These are phyloP conservation scores for Suhomyces bokatorum DNA, from an alignment of 1,139 yeast genomes.

Conservation along the genomic window DNA sequence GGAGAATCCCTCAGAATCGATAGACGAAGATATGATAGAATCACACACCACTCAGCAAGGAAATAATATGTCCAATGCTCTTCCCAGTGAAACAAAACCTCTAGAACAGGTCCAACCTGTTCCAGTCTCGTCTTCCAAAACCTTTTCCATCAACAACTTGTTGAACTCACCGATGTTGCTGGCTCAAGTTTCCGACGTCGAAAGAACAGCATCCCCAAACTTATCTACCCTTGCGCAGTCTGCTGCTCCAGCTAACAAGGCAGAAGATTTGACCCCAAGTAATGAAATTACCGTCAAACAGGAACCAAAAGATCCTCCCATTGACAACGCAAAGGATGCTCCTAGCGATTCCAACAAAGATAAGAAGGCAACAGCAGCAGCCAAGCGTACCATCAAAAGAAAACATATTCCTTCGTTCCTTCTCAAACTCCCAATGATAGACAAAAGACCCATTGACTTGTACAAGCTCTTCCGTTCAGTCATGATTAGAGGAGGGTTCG, in stretches of 20 bases:
- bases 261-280: neutral
- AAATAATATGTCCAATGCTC: too few relatives aligned
- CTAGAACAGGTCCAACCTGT: neutral
- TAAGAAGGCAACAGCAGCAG: neutral
- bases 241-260: neutral
- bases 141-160: constrained; percentile 9
- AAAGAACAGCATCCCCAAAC: neutral
- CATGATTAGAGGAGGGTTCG: constrained; percentile 57
- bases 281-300: neutral
- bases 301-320: neutral
- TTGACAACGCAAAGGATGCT: neutral
- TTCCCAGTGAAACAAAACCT: too few relatives aligned
- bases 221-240: neutral
- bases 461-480: constrained; percentile 54
- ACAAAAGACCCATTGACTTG: constrained; percentile 56
- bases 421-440: constrained; percentile 51
- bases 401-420: constrained; percentile 13
- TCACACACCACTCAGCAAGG: too few relatives aligned
- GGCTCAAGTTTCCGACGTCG: neutral
- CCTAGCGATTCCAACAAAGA: neutral
- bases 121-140: neutral
- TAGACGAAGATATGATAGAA: neutral
- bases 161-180: constrained; percentile 10
- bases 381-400: constrained; percentile 4
- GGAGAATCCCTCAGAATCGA: neutral